Conservation (phyloP, 176 grass and related monocot genomes). For the Lolium perenne region DNA sequence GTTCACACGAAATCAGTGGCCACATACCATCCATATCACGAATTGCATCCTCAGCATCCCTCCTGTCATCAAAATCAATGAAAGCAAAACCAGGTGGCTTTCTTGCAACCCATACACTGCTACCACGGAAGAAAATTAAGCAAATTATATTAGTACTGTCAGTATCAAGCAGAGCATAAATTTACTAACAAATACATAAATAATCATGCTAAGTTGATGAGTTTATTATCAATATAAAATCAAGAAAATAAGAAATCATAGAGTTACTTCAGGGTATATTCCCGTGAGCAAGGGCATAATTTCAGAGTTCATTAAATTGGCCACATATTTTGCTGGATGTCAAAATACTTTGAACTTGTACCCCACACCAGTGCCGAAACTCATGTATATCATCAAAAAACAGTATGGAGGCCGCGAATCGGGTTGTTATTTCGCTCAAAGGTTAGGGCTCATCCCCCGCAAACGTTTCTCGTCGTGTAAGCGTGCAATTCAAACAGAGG, state of each 20-base stretch:
- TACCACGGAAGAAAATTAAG: conserved; percentile 25
- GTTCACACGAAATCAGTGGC: neutral
- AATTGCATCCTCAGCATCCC: conserved; percentile 91
- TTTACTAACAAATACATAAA: neutral
- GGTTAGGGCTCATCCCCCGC: neutral
- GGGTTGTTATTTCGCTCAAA: neutral
- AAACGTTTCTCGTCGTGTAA: neutral
- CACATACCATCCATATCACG: conserved; percentile 81
- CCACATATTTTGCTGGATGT: neutral
- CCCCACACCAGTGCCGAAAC: too few species aligned
- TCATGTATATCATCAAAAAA: too few species aligned
- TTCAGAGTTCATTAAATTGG: neutral
- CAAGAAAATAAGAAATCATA: neutral
- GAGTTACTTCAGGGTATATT: neutral
- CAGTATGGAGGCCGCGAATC: too few species aligned
- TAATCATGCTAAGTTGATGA: neutral
- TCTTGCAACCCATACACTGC: conserved; percentile 93
- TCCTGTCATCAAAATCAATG: conserved; percentile 90
- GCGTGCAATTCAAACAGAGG: neutral
- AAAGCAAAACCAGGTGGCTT: conserved; percentile 96
- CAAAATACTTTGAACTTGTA: neutral
- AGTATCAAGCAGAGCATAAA: neutral
- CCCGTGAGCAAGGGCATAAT: neutral
- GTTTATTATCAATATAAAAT: neutral
- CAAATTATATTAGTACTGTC: neutral